These are phyloP conservation scores for Phytophthora litchii DNA, from an alignment of 352 stramenopile genomes.

Conservation along the genomic window DNA sequence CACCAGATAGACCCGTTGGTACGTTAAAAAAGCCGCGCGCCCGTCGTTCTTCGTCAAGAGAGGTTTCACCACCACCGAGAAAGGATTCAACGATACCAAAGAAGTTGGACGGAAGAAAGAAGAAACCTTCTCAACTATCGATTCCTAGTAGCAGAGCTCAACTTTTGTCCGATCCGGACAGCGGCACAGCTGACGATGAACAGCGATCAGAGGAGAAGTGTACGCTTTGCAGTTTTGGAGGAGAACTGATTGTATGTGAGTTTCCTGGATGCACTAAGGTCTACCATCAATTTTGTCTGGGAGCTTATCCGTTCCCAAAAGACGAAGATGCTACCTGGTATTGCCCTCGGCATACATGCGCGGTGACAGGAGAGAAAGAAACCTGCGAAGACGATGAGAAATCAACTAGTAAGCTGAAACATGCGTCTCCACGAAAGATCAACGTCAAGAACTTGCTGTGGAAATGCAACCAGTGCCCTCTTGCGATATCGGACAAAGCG, in stretches of 20 bases:
- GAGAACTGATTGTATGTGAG: slow-evolving; percentile 85
- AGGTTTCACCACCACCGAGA: slow-evolving; percentile 42
- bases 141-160: slow-evolving; percentile 43
- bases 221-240: slow-evolving; percentile 78
- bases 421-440: slow-evolving; percentile 55
- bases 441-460: slow-evolving; percentile 69
- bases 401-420: slow-evolving; percentile 40
- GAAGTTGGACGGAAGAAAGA: slow-evolving; percentile 35
- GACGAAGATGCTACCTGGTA: slow-evolving; percentile 84
- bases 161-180: slow-evolving; percentile 39
- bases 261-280: slow-evolving; percentile 84
- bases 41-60: slow-evolving; percentile 46
- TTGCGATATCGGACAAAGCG: slow-evolving; percentile 63
- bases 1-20: slow-evolving; percentile 39
- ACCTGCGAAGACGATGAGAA: slow-evolving; percentile 47
- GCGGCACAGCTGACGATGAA: slow-evolving; percentile 42
- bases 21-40: slow-evolving; percentile 56
- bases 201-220: slow-evolving; percentile 81
- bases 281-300: slow-evolving; percentile 88
- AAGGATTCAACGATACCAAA: slow-evolving; percentile 46
- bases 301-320: slow-evolving; percentile 77
- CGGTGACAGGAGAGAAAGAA: slow-evolving; percentile 65
- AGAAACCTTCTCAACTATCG: slow-evolving; percentile 50
- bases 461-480: slow-evolving; percentile 80
- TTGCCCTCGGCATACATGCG: slow-evolving; percentile 81